A percentile compares a stretch with the other conserved stretches of the same genome.
phyloP scores from a whole-genome alignment of 129 eudicot species.

The Logfia minima region DNA sequence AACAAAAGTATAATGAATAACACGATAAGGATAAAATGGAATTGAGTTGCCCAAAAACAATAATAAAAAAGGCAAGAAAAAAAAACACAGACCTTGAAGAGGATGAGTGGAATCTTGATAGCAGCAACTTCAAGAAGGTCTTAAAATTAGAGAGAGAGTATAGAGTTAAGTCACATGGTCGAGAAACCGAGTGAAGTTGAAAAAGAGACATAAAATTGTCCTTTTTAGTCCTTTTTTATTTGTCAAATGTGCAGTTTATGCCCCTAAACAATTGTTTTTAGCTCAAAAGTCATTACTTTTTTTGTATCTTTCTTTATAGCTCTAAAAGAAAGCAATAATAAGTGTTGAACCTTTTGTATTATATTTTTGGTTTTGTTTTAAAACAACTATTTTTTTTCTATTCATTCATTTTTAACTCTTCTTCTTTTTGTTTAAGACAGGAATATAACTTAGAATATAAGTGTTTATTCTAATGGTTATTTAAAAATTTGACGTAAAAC shows the following conservation, averaged over 20 bases:
- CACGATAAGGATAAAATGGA: neutral
- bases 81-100: constrained; percentile 24
- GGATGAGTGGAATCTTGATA: constrained; percentile 35
- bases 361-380: too few species aligned
- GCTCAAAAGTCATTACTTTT: neutral
- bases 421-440: too few species aligned
- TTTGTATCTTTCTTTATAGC: neutral
- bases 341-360: too few species aligned
- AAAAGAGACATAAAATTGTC: constrained; percentile 9
- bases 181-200: constrained; percentile 38
- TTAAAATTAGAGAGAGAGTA: constrained; percentile 18
- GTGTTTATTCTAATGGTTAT: too few species aligned
- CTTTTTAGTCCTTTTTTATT: constrained; percentile 19
- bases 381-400: too few species aligned
- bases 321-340: too few species aligned
- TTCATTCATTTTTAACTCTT: too few species aligned
- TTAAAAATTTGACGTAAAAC: too few species aligned
- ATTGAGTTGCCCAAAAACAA: constrained; percentile 9
- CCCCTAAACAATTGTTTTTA: neutral
- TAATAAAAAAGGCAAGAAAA: too few species aligned
- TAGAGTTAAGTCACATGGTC: constrained; percentile 34
- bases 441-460: too few species aligned
- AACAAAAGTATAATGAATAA: neutral
- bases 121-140: constrained; percentile 33
- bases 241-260: constrained; percentile 18